Evolutionary conservation across 768 basidiomycete genomes (phyloP).

Genomic region (Megacollybia marginata): DNA sequence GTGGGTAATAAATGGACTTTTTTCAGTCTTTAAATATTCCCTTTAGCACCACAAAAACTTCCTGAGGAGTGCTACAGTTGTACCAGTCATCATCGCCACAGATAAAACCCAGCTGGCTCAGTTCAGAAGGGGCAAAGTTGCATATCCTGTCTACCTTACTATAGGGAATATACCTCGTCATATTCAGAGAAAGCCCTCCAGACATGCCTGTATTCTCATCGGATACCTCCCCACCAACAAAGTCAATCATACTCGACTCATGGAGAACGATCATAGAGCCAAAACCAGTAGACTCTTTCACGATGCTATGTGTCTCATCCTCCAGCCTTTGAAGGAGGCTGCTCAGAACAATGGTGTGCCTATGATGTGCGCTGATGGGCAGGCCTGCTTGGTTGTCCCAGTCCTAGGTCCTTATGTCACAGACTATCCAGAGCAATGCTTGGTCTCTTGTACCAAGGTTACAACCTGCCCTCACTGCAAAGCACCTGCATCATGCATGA

Average conservation of each 20-base stretch:
- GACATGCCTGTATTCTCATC: slow-evolving; percentile 7
- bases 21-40: too few relatives aligned
- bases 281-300: slow-evolving; percentile 27
- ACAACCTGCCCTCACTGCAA: too few relatives aligned
- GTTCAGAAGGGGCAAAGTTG: too few relatives aligned
- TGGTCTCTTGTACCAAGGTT: too few relatives aligned
- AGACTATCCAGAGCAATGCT: slow-evolving; percentile 30
- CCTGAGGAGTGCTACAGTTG: too few relatives aligned
- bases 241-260: background rate
- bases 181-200: slow-evolving; percentile 4
- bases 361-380: slow-evolving; percentile 24
- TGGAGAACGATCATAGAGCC: slow-evolving; percentile 1
- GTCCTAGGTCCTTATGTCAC: slow-evolving; percentile 22
- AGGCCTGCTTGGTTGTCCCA: slow-evolving; percentile 14
- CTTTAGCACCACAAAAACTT: too few relatives aligned
- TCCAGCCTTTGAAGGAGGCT: slow-evolving; percentile 20
- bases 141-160: too few relatives aligned
- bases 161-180: too few relatives aligned
- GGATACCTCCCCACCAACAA: slow-evolving; percentile 12
- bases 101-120: too few relatives aligned
- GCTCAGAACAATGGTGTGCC: slow-evolving; percentile 18
- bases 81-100: too few relatives aligned
- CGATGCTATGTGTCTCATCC: slow-evolving; percentile 21
- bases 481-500: too few relatives aligned
- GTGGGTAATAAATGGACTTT: too few relatives aligned